phyloP scores from a whole-genome alignment of 2,329 filamentous ascomycete species.

The Xylariaceae sp. region DNA sequence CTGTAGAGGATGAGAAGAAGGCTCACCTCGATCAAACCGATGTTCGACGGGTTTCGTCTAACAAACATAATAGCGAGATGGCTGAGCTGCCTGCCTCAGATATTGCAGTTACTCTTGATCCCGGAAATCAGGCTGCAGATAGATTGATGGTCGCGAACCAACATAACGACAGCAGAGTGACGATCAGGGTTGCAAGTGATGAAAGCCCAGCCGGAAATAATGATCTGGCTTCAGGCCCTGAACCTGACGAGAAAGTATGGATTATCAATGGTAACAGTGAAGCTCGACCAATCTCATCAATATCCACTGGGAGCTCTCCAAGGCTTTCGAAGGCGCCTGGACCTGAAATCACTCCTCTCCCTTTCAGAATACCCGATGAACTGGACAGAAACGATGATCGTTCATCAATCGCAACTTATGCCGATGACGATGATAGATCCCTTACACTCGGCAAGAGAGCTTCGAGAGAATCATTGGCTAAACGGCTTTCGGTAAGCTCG shows the following conservation, averaged over 20 bases:
- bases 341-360: conserved; percentile 67
- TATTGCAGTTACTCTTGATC: conserved; percentile 22
- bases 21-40: conserved; percentile 42
- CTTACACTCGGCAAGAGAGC: conserved; percentile 39
- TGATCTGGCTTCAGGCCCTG: conserved; percentile 26
- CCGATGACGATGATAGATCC: conserved; percentile 58
- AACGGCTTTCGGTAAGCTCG: conserved; percentile 57
- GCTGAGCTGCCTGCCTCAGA: conserved; percentile 51
- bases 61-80: conserved; percentile 61
- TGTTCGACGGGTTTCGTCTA: conserved; percentile 42
- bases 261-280: conserved; percentile 42
- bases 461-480: conserved; percentile 48
- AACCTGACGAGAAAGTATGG: conserved; percentile 43
- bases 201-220: conserved; percentile 45
- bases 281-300: conserved; percentile 36
- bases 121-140: conserved; percentile 24
- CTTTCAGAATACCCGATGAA: conserved; percentile 63
- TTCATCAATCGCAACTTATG: conserved; percentile 74
- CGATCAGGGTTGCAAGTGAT: conserved; percentile 59
- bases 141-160: conserved; percentile 51
- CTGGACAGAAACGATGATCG: conserved; percentile 47
- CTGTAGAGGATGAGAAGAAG: conserved; percentile 52
- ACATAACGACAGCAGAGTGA: conserved; percentile 54
- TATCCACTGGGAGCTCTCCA: conserved; percentile 36
- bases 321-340: conserved; percentile 47